Conservation (phyloP, 1,284 basidiomycete genomes). For the Tremellales sp. region DNA sequence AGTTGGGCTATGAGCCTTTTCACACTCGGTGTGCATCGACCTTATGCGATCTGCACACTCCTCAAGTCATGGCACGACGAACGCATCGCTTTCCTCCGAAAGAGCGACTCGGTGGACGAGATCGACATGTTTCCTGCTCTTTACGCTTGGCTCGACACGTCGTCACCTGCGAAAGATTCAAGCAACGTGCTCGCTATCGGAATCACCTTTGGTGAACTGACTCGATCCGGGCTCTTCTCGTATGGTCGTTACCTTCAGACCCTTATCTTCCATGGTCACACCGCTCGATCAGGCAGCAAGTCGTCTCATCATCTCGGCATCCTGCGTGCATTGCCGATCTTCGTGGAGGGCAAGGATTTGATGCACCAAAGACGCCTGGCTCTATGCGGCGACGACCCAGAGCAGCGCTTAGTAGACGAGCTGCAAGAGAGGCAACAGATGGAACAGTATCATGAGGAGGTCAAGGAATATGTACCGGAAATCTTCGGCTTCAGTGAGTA, state of each 20-base stretch:
- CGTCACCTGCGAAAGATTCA: constrained; percentile 58
- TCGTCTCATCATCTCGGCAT: constrained; percentile 37
- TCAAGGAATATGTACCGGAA: constrained; percentile 43
- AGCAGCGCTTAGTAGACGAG: constrained; percentile 21
- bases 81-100: constrained; percentile 22
- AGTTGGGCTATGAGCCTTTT: constrained; percentile 81
- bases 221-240: constrained; percentile 70
- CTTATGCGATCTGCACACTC: constrained; percentile 72
- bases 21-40: constrained; percentile 79
- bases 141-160: constrained; percentile 80
- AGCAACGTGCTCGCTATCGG: constrained; percentile 63
- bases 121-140: constrained; percentile 50
- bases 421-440: constrained; percentile 27
- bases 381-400: constrained; percentile 34
- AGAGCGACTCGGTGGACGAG: constrained; percentile 8
- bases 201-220: constrained; percentile 72
- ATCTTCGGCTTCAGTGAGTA: constrained; percentile 33
- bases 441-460: constrained; percentile 32
- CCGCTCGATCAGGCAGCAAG: constrained; percentile 19
- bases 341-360: constrained; percentile 40
- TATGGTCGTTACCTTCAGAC: constrained; percentile 80
- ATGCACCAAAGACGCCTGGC: constrained; percentile 38
- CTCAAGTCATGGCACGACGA: constrained; percentile 64
- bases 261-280: constrained; percentile 68
- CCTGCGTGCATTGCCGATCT: constrained; percentile 41